Conservation (phyloP, 2,329 filamentous ascomycete genomes). For the Stagonosporopsis cucurbitacearum region DNA sequence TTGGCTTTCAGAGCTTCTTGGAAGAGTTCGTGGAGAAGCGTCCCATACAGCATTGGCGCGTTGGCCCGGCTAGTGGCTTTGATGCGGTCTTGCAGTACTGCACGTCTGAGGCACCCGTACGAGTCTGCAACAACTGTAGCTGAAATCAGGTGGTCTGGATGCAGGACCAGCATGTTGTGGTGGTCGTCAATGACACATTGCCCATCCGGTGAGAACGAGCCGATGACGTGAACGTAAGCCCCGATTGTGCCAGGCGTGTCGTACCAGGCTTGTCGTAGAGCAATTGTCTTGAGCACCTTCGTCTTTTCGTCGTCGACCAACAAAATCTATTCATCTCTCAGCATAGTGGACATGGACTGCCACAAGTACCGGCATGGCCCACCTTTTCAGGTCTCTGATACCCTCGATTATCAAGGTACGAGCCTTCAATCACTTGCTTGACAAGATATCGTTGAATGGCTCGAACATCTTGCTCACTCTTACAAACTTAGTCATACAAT, state of each 20-base stretch:
- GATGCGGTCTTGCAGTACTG: conserved; percentile 91
- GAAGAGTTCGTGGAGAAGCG: conserved; percentile 92
- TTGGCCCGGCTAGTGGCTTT: conserved; percentile 86
- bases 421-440: conserved; percentile 72
- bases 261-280: conserved; percentile 84
- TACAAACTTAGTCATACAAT: conserved; percentile 65
- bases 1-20: conserved; percentile 88
- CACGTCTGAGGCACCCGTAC: conserved; percentile 86
- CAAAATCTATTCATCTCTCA: conserved; percentile 67
- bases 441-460: conserved; percentile 88
- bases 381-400: conserved; percentile 74
- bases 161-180: conserved; percentile 84
- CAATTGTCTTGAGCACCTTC: conserved; percentile 70
- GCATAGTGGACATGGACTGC: background rate
- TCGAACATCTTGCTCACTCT: conserved; percentile 72
- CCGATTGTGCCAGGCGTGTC: conserved; percentile 77
- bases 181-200: conserved; percentile 83
- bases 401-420: conserved; percentile 70
- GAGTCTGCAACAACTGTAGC: conserved; percentile 97
- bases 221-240: conserved; percentile 86
- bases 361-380: conserved; percentile 15
- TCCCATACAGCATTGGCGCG: conserved; percentile 86
- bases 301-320: conserved; percentile 80
- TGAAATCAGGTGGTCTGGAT: conserved; percentile 94
- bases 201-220: conserved; percentile 71